Percentiles rank a stretch among this genome's conserved stretches.
Evolutionary conservation across 176 grass and related monocot genomes (phyloP).

Genomic region (Aegilops longissima): DNA sequence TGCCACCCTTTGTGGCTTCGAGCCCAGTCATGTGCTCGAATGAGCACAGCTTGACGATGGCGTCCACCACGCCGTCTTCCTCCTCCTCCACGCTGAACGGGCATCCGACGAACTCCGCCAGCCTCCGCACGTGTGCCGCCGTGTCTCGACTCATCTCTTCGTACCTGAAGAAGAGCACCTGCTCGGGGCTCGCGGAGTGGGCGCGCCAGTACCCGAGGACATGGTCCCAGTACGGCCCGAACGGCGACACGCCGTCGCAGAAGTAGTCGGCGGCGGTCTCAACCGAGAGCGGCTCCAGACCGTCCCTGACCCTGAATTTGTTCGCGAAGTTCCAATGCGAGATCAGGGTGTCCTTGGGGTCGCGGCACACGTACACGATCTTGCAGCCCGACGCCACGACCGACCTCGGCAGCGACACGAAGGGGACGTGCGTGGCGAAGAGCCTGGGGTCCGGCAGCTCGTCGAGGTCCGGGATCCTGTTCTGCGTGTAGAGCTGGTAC

Average conservation of each 20-base stretch:
- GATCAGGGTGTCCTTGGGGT: conserved; percentile 30
- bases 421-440: conserved; percentile 36
- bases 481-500: neutral
- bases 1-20: neutral
- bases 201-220: conserved; percentile 31
- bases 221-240: conserved; percentile 29
- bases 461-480: neutral
- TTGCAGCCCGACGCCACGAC: neutral
- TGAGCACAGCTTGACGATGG: conserved; percentile 23
- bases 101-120: neutral
- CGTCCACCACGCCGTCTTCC: neutral
- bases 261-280: neutral
- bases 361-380: conserved; percentile 25
- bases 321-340: neutral
- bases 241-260: neutral
- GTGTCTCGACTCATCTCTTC: conserved; percentile 7
- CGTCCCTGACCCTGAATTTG: neutral
- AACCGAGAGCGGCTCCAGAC: neutral
- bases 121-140: neutral
- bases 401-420: conserved; percentile 1
- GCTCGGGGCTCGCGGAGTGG: neutral
- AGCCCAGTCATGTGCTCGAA: conserved; percentile 24
- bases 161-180: conserved; percentile 40
- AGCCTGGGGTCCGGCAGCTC: conserved; percentile 27
- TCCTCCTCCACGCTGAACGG: conserved; percentile 2